Evolutionary conservation across 1,284 basidiomycete species (phyloP).

Genomic region (Ustilago hordei): DNA sequence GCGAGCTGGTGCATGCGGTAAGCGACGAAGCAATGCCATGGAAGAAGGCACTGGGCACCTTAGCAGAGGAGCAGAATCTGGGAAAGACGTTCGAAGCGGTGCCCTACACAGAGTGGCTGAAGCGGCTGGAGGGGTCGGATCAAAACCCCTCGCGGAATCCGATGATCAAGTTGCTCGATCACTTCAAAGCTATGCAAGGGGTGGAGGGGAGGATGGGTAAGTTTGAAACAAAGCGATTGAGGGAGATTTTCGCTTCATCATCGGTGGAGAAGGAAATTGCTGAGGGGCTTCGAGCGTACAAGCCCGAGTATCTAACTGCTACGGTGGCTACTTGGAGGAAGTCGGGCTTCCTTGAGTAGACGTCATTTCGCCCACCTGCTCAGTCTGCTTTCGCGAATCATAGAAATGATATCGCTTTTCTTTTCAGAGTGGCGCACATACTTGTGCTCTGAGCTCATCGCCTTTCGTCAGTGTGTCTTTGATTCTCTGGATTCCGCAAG

Average conservation of each 20-base stretch:
- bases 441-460: background rate
- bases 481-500: too few species aligned
- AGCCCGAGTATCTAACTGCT: constrained; percentile 23
- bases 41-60: constrained; percentile 76
- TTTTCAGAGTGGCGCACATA: background rate
- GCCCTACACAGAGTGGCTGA: constrained; percentile 75
- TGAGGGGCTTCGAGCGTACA: constrained; percentile 19
- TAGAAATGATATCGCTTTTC: background rate
- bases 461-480: background rate
- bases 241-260: constrained; percentile 13
- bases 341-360: constrained; percentile 26
- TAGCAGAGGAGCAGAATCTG: constrained; percentile 71
- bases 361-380: background rate
- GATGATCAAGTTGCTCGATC: constrained; percentile 73
- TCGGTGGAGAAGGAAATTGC: constrained; percentile 2
- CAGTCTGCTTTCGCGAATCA: background rate
- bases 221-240: constrained; percentile 26
- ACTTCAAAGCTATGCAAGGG: constrained; percentile 70
- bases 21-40: constrained; percentile 60
- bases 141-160: constrained; percentile 72
- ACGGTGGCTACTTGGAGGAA: constrained; percentile 33
- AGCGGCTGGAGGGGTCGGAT: constrained; percentile 71
- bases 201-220: constrained; percentile 11
- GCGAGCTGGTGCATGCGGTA: constrained; percentile 30
- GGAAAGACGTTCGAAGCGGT: constrained; percentile 83